Base-by-base conservation (phyloP, 495 filamentous ascomycete species). In the Aspergillus heteromorphus region DNA sequence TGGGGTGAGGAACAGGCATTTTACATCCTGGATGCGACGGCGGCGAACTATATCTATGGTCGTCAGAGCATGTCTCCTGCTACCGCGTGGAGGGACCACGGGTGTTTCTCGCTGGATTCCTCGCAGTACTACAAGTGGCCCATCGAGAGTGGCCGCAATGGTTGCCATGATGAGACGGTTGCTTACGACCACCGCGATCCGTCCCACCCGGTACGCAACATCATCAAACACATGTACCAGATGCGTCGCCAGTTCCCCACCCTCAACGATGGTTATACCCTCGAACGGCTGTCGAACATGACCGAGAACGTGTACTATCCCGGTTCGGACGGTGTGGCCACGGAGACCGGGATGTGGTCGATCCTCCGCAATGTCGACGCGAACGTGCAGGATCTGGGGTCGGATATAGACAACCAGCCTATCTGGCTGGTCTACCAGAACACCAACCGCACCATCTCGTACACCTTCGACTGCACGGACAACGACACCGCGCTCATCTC, bases 1-100 rank as follows among this genome's bases (percentile, higher is more conserved):
- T 89, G 82, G 76, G 86, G 86, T 18, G 86, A 89, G 57, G 86
- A 89, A 59, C 86, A 89, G 62, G 80, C 72, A 2, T 82, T 86
- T 18, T 87, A 89, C 42, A 65, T 83, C 1, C 65, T 88, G 9
- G 86, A 88, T 61, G 84, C 79, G 45, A 83, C 83, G 4, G 85
- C 85, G 13, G 58, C 66, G 41, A 87, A 88, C 57, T 89, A 89
- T 60, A 77, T 89, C 45, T 88, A 80, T 57, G 86, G 86, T 4
- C 80, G 86, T 45, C 80, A 83, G 60, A 69, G 85, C 0, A 87
- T 89, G 78, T 77, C 79, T 2, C 77, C 85, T 0, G 72, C 80
- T 2, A 80, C 78, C 0, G 86, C 86, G 0, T 89, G 86, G 86
- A 80, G 82, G 53, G 69, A 76, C 4, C 86, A 89, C 58, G 86